phyloP scores from a whole-genome alignment of 2,329 filamentous ascomycete genomes.

The Colletotrichum paranaense region DNA sequence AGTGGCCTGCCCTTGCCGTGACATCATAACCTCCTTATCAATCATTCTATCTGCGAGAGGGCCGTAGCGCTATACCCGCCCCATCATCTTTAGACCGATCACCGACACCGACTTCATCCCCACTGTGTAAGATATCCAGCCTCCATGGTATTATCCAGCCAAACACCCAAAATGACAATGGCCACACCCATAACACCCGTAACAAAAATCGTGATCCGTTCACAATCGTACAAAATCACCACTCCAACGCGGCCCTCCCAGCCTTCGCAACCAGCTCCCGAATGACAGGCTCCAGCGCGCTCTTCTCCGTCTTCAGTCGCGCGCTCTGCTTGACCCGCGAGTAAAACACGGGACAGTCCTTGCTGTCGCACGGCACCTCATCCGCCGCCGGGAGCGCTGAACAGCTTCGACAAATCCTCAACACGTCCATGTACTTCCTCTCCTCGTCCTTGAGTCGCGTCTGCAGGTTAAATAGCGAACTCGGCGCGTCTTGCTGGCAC shows the following conservation, averaged over 20 bases:
- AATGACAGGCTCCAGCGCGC: slow-evolving; percentile 46
- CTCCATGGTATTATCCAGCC: background rate
- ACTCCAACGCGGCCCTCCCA: slow-evolving; percentile 45
- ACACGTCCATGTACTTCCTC: slow-evolving; percentile 70
- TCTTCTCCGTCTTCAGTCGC: slow-evolving; percentile 54
- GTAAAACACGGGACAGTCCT: slow-evolving; percentile 95
- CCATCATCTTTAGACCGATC: background rate
- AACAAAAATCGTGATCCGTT: background rate
- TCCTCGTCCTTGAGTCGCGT: slow-evolving; percentile 72
- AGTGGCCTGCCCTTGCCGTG: background rate
- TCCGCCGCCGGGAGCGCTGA: slow-evolving; percentile 79
- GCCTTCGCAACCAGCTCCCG: slow-evolving; percentile 43
- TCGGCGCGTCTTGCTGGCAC: slow-evolving; percentile 66
- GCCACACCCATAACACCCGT: background rate
- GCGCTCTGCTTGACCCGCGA: slow-evolving; percentile 73
- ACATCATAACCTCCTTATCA: slow-evolving; percentile 16
- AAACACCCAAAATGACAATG: background rate
- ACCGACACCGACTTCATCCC: background rate
- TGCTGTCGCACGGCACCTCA: slow-evolving; percentile 86
- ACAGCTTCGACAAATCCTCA: slow-evolving; percentile 83
- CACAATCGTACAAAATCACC: slow-evolving; percentile 41
- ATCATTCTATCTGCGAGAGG: background rate
- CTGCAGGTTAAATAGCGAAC: slow-evolving; percentile 74
- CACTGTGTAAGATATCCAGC: background rate
- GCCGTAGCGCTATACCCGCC: background rate